Evolutionary conservation across 495 filamentous ascomycete species (phyloP).

Genomic region (Sabuloglossum arenarium): DNA sequence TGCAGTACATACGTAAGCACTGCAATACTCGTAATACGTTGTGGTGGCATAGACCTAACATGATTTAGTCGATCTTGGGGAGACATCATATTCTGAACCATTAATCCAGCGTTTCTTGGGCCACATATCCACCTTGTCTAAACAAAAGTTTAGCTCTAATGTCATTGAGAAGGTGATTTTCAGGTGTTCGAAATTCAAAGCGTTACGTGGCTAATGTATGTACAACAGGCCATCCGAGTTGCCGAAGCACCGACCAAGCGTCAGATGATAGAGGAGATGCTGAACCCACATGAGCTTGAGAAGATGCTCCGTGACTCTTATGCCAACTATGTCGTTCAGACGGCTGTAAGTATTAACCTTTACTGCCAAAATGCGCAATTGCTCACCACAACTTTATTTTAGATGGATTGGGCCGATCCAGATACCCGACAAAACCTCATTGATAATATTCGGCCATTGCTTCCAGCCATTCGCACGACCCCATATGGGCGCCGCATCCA

Average conservation of each 20-base stretch:
- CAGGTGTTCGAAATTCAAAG: not conserved
- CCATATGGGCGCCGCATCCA: conserved; percentile 87
- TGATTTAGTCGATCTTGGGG: conserved; percentile 48
- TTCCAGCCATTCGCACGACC: conserved; percentile 64
- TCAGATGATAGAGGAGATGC: conserved; percentile 66
- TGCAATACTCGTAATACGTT: not conserved
- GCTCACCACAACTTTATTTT: not conserved
- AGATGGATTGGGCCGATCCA: conserved; percentile 55
- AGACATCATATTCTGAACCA: conserved; percentile 63
- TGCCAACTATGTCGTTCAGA: conserved; percentile 96
- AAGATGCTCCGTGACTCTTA: conserved; percentile 74
- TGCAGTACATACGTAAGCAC: conserved; percentile 62
- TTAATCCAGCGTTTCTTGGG: conserved; percentile 57
- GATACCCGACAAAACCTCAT: conserved; percentile 51
- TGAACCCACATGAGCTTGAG: conserved; percentile 54
- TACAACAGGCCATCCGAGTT: conserved; percentile 48
- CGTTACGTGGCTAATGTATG: not conserved
- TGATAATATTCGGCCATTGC: conserved; percentile 61
- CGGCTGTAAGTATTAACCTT: conserved; percentile 26
- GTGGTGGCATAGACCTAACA: conserved; percentile 5
- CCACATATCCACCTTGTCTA: conserved; percentile 56
- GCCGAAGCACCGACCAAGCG: conserved; percentile 46
- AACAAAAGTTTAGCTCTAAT: conserved; percentile 98
- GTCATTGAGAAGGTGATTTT: conserved; percentile 63
- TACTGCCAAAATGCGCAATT: not conserved